Percentiles rank a stretch among this genome's conserved stretches.
Evolutionary conservation across 1,284 basidiomycete genomes (phyloP).

Genomic region (Rhodotorula sp.): DNA sequence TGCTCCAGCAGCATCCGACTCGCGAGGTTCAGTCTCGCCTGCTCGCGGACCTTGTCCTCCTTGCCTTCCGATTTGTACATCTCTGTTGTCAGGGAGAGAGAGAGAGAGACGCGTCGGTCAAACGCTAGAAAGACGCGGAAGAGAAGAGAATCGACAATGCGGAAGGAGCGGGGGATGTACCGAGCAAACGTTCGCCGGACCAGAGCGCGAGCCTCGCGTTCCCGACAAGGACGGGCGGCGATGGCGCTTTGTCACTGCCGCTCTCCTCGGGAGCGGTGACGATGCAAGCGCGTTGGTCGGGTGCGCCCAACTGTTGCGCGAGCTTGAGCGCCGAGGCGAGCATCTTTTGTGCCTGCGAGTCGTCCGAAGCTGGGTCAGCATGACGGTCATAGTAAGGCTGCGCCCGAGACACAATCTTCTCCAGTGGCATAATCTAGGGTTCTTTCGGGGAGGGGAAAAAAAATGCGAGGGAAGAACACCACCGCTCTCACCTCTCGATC

Average conservation of each 20-base stretch:
- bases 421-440: too few relatives aligned
- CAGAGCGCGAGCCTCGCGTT: slow-evolving; percentile 17
- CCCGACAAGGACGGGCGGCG: slow-evolving; percentile 1
- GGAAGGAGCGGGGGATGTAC: background rate
- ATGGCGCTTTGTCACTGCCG: background rate
- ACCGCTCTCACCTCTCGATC: slow-evolving; percentile 15
- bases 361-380: background rate
- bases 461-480: too few relatives aligned
- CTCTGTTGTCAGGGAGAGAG: background rate
- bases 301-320: slow-evolving; percentile 10
- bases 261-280: background rate
- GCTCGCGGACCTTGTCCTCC: background rate
- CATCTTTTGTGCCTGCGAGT: slow-evolving; percentile 22
- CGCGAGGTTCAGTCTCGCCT: background rate
- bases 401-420: too few relatives aligned
- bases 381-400: too few relatives aligned
- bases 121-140: too few relatives aligned
- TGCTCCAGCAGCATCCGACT: background rate
- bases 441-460: too few relatives aligned
- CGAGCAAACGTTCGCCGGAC: slow-evolving; percentile 13
- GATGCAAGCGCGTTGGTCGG: background rate
- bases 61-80: background rate
- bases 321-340: slow-evolving; percentile 8
- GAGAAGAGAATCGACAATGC: too few relatives aligned
- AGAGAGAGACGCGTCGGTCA: background rate